phyloP scores from a whole-genome alignment of 2,329 filamentous ascomycete species.

The Sporothrix variecibatus region DNA sequence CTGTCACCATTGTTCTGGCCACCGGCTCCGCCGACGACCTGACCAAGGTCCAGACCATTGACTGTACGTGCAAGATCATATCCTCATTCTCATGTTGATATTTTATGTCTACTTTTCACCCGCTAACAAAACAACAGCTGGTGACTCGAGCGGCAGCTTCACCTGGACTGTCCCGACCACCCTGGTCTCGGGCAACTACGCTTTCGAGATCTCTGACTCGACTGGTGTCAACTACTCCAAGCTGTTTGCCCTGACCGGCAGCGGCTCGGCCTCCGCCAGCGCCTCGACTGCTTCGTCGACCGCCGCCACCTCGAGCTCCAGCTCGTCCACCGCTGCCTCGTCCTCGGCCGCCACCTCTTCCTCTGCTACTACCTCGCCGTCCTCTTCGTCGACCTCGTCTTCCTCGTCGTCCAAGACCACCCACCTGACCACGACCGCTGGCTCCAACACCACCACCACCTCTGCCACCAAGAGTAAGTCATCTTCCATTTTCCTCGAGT shows the following conservation, averaged over 20 bases:
- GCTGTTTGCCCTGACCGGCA: conserved; percentile 40
- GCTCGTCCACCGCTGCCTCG: conserved; percentile 27
- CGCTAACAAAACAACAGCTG: conserved; percentile 36
- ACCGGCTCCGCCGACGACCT: conserved; percentile 43
- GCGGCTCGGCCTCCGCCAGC: conserved; percentile 30
- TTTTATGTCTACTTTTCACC: neutral
- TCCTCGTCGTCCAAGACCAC: conserved; percentile 10
- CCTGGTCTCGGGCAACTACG: conserved; percentile 46
- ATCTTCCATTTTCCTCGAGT: neutral
- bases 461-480: conserved; percentile 25
- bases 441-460: conserved; percentile 20
- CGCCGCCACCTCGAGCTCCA: conserved; percentile 28
- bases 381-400: neutral
- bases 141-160: conserved; percentile 40
- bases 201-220: conserved; percentile 48
- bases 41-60: conserved; percentile 39
- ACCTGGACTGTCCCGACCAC: conserved; percentile 43
- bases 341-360: conserved; percentile 21
- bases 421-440: neutral
- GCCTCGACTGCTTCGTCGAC: conserved; percentile 30
- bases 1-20: conserved; percentile 48
- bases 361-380: neutral
- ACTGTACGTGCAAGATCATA: conserved; percentile 38
- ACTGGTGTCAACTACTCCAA: conserved; percentile 47
- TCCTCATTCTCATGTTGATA: neutral